Conservation (phyloP, 1,284 basidiomycete species). For the Ustilago esculenta region DNA sequence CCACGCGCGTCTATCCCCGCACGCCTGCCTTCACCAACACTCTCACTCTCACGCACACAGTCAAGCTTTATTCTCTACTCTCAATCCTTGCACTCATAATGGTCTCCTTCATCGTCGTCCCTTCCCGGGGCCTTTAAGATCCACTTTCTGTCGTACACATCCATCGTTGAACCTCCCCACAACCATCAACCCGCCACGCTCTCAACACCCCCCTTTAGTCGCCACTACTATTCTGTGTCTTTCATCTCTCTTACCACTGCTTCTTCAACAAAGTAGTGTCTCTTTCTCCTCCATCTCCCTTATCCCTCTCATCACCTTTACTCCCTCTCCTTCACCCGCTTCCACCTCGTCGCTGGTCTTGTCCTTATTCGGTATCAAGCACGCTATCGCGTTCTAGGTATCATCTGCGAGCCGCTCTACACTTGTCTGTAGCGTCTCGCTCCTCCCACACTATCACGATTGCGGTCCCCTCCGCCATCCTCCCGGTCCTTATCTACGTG, state of each 20-base stretch:
- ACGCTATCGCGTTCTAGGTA: slow-evolving; percentile 23
- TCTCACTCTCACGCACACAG: background rate
- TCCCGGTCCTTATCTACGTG: slow-evolving; percentile 49
- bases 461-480: slow-evolving; percentile 30
- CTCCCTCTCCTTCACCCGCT: background rate
- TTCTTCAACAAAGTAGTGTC: slow-evolving; percentile 3
- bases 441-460: slow-evolving; percentile 14
- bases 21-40: background rate
- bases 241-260: background rate
- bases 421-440: slow-evolving; percentile 16
- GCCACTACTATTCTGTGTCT: background rate
- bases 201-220: slow-evolving; percentile 5
- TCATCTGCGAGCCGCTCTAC: slow-evolving; percentile 21
- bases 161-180: slow-evolving; percentile 28
- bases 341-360: slow-evolving; percentile 12
- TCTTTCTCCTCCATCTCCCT: slow-evolving; percentile 1
- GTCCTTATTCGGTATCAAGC: slow-evolving; percentile 6
- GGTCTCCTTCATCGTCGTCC: slow-evolving; percentile 28
- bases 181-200: slow-evolving; percentile 3
- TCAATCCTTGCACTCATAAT: slow-evolving; percentile 9
- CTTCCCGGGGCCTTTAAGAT: slow-evolving; percentile 40
- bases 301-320: background rate
- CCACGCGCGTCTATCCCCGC: background rate
- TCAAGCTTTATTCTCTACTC: background rate
- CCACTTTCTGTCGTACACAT: slow-evolving; percentile 22